phyloP scores from a whole-genome alignment of 208 protist genomes.

The Acanthamoeba lenticulata region DNA sequence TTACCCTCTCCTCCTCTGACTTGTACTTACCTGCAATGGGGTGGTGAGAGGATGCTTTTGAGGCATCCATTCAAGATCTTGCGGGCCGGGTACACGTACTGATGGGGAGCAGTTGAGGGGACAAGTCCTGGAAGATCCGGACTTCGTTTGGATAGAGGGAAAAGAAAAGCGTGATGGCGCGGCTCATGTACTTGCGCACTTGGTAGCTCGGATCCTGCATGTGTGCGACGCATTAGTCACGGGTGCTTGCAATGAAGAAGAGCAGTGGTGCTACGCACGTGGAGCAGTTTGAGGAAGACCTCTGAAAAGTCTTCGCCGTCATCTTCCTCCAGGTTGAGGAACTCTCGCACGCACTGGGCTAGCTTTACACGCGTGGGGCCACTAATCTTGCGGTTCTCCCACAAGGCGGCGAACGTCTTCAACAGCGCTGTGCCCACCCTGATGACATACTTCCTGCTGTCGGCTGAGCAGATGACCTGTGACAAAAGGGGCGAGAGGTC shows the following conservation, averaged over 20 bases:
- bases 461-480: background rate
- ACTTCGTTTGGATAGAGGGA: background rate
- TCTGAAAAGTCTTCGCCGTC: slow-evolving; percentile 37
- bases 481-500: no score
- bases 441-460: background rate
- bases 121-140: slow-evolving; percentile 42
- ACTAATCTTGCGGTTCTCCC: slow-evolving; percentile 14
- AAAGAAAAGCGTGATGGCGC: slow-evolving; percentile 58
- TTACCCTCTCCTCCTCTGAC: slow-evolving; percentile 39
- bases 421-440: background rate
- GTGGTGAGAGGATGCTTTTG: no score
- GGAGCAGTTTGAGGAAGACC: slow-evolving; percentile 1
- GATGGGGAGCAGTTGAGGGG: slow-evolving; percentile 11
- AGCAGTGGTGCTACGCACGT: background rate
- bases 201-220: slow-evolving; percentile 39
- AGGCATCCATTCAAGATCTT: no score
- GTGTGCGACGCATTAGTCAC: background rate
- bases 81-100: no score
- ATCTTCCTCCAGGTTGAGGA: slow-evolving; percentile 7
- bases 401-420: slow-evolving; percentile 17
- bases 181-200: slow-evolving; percentile 65
- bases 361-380: background rate
- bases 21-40: slow-evolving; percentile 27
- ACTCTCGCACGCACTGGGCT: slow-evolving; percentile 6
- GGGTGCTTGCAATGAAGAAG: background rate